Base-by-base conservation (phyloP, 768 basidiomycete species). In the Hericium erinaceus region DNA sequence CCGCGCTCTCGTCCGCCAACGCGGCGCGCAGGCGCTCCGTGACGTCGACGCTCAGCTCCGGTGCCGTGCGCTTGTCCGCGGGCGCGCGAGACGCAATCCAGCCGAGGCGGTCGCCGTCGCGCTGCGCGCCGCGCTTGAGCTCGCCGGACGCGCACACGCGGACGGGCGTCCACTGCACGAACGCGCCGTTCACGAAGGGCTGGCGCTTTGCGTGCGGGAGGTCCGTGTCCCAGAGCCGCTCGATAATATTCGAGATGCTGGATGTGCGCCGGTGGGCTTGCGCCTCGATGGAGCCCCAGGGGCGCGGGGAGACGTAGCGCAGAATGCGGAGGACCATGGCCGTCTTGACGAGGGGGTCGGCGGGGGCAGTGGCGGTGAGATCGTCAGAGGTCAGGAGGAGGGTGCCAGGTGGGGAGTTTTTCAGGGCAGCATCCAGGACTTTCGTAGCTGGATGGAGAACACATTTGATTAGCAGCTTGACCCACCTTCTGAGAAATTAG, bases 281-380 rank as follows among this genome's bases (percentile, higher is more conserved):
- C 2, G 89, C 80, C 8, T 74, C 77, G 16, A 77, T 64, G 50
- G 82, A 81, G 4, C 91, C 91, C 91, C 91, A 93, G 2, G 88
- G 85, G 40, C 79, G 73, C 48, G 81, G 84, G 0, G 90, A 92
- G 44, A 83, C 72, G 64, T 83, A 87, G 13, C 89, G 87, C 54
- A 90, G 71, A 28, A 85, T 68, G 18, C 74, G 71, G 8, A 70
- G 66, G 18, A 75, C 62, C n/a, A 74, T 59, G 4, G 67, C 62
- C 4, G 54, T 20, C 11, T 62, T 68, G 2, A 66, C 56, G 0
- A 64, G 57, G 1, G 55, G 57, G n/a, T 65, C 64, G 20, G 58
- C 4, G 40, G 18, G 56, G 9, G 64, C 56, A 4, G n/a, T 46
- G 0, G 51, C 39, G 6, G 66, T 52, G 4, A 58, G 64, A 18